Evolutionary conservation across 768 basidiomycete species (phyloP), one percentile per base, ranked within the genome.

Genomic region (Melanogaster broomeanus): DNA sequence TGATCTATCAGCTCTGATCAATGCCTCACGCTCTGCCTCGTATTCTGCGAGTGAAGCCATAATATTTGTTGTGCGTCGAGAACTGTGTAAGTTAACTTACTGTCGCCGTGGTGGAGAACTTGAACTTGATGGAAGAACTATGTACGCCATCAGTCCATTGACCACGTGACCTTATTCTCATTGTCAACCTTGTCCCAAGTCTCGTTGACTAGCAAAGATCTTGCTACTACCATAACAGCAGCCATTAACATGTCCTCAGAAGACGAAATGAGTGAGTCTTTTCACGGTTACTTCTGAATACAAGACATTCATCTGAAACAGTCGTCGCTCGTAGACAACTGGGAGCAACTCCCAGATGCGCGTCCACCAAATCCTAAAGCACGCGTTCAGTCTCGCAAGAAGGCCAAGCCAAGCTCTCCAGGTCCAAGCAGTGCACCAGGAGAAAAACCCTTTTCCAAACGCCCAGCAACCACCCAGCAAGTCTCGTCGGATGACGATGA

Each of bases 1-100:
- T 6, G 77, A 70, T 42, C 78, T 75, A 58, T 85, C 85, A 15
- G 62, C 57, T 19, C 59, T 42, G 47, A 76, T 62, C 15, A 75
- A 51, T 22, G 58, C 62, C 11, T 56, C 57, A 41, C 72, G 67
- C 35, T 67, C 58, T 12, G 54, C 41, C 10, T 41, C n/a, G 47
- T 66, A 66, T 37, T 63, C 56, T 45, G 60, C 42, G 35, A 65
- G 55, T 16, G 41, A 27, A 49, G 35, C 25, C 56, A 55, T 55
- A 12, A 42, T 34, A 11, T 22, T 49, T 27, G 21, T 28, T 5
- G n/a, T 33, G 2, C 11, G 25, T 27, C 25, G 22, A 49, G n/a
- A 45, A 13, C 27, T 18, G 15, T 12, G n/a, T n/a, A n/a, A n/a
- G n/a, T n/a, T n/a, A n/a, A n/a, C n/a, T n/a, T n/a, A n/a, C n/a